Evolutionary conservation across 352 stramenopile species (phyloP).

Genomic region (Phytopythium vexans): DNA sequence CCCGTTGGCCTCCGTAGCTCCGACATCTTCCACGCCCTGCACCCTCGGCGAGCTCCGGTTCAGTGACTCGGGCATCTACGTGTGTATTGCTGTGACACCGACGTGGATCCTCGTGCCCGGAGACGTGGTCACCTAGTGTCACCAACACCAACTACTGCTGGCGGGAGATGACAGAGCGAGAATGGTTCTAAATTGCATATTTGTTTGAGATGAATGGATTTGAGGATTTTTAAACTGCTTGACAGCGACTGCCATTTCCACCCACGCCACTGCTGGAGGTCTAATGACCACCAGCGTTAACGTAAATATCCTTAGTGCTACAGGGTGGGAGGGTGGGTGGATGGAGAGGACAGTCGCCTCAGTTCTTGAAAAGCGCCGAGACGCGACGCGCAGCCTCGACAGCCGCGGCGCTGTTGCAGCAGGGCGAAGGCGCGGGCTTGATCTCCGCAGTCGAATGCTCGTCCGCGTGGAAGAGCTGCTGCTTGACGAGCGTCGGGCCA

Average conservation of each 20-base stretch:
- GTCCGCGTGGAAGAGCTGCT: conserved; percentile 40
- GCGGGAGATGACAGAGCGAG: no score
- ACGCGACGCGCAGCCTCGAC: conserved; percentile 25
- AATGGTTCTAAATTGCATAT: no score
- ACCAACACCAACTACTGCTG: no score
- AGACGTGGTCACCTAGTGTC: not conserved
- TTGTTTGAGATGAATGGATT: no score
- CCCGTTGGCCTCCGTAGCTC: conserved; percentile 7
- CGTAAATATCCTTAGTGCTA: not conserved
- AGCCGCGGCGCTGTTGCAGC: conserved; percentile 23
- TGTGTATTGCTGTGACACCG: conserved; percentile 10
- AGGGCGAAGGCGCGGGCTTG: conserved; percentile 14
- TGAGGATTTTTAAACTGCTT: no score
- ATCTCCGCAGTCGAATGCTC: conserved; percentile 12
- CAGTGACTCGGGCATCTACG: conserved; percentile 14
- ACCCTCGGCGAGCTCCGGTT: conserved; percentile 24
- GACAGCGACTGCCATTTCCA: no score
- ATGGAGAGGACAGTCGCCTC: no score
- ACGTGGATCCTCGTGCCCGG: not conserved
- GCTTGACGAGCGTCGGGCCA: conserved; percentile 38
- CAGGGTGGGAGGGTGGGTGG: not conserved
- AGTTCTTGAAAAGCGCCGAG: not conserved
- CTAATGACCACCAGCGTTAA: no score
- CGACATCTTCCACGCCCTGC: conserved; percentile 11
- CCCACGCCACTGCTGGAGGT: no score